phyloP scores from a whole-genome alignment of 179 eudicot species.

The Gypsophila paniculata region DNA sequence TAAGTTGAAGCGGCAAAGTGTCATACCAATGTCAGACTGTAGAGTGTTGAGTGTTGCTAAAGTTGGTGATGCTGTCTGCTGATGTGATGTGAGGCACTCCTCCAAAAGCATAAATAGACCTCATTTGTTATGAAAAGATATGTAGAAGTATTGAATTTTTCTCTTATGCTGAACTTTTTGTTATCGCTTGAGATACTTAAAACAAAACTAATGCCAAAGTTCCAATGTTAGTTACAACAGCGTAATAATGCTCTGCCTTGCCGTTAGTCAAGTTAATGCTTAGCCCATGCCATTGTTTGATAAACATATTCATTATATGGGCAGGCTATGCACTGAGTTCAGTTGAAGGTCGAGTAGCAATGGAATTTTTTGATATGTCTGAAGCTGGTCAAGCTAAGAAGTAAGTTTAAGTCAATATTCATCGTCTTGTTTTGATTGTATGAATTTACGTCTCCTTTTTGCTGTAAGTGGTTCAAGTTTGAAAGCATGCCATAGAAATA shows the following conservation, averaged over 20 bases:
- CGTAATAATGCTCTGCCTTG: not conserved
- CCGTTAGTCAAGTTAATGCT: not conserved
- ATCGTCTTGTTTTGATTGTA: not conserved
- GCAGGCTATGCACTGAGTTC: constrained; percentile 97
- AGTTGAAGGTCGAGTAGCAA: constrained; percentile 95
- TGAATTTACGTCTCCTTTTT: constrained; percentile 12
- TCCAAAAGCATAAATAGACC: not conserved
- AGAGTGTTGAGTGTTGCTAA: no score
- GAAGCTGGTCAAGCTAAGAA: constrained; percentile 92
- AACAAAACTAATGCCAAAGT: not conserved
- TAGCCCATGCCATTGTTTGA: not conserved
- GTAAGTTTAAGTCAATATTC: constrained; percentile 37
- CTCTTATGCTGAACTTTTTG: not conserved
- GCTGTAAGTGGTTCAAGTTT: not conserved
- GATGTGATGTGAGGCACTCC: not conserved
- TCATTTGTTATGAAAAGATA: not conserved
- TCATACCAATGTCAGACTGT: no score
- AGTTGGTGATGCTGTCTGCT: not conserved
- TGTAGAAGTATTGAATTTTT: no score
- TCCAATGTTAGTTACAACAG: not conserved
- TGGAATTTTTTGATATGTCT: constrained; percentile 91
- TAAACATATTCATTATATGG: constrained; percentile 15
- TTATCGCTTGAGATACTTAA: not conserved
- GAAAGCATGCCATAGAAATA: no score
- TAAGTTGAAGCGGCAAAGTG: no score